A percentile compares a stretch with the other conserved stretches of the same genome.
These are phyloP conservation scores for Tulasnella sp. DNA, from an alignment of 768 basidiomycete genomes.

Conservation along the genomic window DNA sequence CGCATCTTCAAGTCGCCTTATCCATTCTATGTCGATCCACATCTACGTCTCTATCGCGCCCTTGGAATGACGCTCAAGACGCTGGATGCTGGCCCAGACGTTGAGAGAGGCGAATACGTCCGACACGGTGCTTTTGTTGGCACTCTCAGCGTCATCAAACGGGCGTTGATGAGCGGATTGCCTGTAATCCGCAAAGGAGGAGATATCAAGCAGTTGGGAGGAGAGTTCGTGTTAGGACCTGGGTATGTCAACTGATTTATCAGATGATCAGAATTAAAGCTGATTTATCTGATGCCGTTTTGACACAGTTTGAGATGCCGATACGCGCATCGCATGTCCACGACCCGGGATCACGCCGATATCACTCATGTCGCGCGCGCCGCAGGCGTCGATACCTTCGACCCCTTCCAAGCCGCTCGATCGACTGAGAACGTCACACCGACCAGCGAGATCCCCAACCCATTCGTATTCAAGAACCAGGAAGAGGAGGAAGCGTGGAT, in stretches of 20 bases:
- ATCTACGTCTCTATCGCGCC: slow-evolving; percentile 52
- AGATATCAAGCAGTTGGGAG: slow-evolving; percentile 69
- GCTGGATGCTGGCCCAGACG: slow-evolving; percentile 34
- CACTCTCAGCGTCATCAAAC: slow-evolving; percentile 61
- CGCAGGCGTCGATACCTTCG: slow-evolving; percentile 33
- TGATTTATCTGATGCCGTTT: background rate
- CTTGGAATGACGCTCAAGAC: slow-evolving; percentile 62
- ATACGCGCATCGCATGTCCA: slow-evolving; percentile 81
- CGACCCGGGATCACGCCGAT: slow-evolving; percentile 59
- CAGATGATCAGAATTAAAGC: background rate
- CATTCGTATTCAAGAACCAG: background rate
- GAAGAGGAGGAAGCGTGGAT: slow-evolving; percentile 32
- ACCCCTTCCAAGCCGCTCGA: background rate
- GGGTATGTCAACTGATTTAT: slow-evolving; percentile 38
- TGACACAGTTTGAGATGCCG: slow-evolving; percentile 45
- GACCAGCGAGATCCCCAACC: background rate
- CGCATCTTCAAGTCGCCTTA: slow-evolving; percentile 60
- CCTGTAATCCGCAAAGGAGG: slow-evolving; percentile 78
- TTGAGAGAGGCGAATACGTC: slow-evolving; percentile 46
- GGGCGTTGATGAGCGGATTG: slow-evolving; percentile 44
- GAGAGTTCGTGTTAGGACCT: slow-evolving; percentile 72
- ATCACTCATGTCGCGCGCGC: slow-evolving; percentile 57
- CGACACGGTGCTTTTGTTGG: slow-evolving; percentile 55
- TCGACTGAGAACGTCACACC: background rate
- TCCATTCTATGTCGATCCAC: slow-evolving; percentile 70